Conservation (phyloP, 345 rosid genomes). For the Schrenkiella parvula region DNA sequence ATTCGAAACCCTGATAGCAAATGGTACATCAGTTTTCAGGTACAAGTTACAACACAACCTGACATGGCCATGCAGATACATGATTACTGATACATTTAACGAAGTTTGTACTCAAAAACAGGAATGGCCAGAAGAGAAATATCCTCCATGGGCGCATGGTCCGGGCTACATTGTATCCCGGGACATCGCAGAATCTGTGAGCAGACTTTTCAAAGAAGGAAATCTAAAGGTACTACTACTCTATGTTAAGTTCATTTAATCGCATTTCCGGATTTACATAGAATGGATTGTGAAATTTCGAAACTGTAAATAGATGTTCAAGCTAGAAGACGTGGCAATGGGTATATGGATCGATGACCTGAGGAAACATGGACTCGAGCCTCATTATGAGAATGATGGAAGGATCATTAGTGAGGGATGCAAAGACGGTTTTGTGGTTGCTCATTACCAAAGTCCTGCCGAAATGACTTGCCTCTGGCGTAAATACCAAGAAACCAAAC, state of each 20-base stretch:
- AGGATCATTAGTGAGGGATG: constrained; percentile 76
- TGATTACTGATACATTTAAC: background rate
- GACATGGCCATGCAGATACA: background rate
- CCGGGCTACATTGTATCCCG: constrained; percentile 84
- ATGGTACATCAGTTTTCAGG: constrained; percentile 91
- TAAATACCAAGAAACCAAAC: constrained; percentile 68
- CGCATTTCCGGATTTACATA: background rate
- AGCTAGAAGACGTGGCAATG: constrained; percentile 98
- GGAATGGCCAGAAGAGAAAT: constrained; percentile 84
- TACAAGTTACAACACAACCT: constrained; percentile 53
- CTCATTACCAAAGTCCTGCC: constrained; percentile 93
- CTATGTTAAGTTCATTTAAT: background rate
- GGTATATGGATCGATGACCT: constrained; percentile 87
- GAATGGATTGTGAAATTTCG: background rate
- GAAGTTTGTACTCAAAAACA: constrained; percentile 17
- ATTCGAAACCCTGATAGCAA: constrained; percentile 85
- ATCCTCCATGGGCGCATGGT: constrained; percentile 96
- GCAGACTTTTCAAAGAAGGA: constrained; percentile 49
- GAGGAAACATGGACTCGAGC: constrained; percentile 60
- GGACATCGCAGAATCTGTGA: constrained; percentile 73
- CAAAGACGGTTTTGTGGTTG: constrained; percentile 77
- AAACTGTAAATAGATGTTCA: constrained; percentile 66
- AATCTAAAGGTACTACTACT: constrained; percentile 51
- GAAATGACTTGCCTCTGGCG: constrained; percentile 96
- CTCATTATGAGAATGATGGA: constrained; percentile 64